Percentiles rank a stretch among this genome's conserved stretches.
Conservation (phyloP, 2,329 filamentous ascomycete genomes). For the Epichloe glyceriae region DNA sequence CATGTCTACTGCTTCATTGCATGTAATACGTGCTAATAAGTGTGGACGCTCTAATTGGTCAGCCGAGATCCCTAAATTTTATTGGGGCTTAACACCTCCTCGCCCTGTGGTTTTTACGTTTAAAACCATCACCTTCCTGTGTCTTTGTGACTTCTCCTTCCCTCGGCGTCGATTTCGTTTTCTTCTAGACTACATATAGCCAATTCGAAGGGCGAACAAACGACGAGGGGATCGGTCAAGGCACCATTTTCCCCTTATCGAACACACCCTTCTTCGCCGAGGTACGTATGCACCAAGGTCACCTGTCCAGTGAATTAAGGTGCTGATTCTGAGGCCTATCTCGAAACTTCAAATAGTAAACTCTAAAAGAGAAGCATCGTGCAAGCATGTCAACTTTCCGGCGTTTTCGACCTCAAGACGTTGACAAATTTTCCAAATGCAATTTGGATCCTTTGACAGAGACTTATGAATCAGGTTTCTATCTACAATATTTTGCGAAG, state of each 20-base stretch:
- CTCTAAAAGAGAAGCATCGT: neutral
- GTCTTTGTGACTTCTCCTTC: neutral
- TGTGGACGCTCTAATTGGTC: no score
- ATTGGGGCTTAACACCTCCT: neutral
- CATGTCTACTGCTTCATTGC: no score
- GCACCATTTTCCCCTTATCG: neutral
- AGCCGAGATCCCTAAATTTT: neutral
- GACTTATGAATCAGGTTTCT: slow-evolving; percentile 92
- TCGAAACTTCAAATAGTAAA: neutral
- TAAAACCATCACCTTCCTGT: neutral
- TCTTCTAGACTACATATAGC: neutral
- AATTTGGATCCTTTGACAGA: slow-evolving; percentile 97
- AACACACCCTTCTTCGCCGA: neutral
- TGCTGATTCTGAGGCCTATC: neutral
- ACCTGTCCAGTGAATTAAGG: neutral
- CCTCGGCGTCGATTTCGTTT: neutral
- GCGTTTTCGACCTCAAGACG: slow-evolving; percentile 69
- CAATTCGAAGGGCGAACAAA: neutral
- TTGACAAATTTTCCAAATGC: slow-evolving; percentile 83
- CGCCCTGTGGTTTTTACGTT: neutral
- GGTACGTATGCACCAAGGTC: neutral
- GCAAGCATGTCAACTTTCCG: slow-evolving; percentile 66
- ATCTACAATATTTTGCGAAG: slow-evolving; percentile 87
- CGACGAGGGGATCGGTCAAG: neutral
- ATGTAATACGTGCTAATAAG: no score